phyloP scores from a whole-genome alignment of 169 alveolate species.

The Perkinsus chesapeaki region DNA sequence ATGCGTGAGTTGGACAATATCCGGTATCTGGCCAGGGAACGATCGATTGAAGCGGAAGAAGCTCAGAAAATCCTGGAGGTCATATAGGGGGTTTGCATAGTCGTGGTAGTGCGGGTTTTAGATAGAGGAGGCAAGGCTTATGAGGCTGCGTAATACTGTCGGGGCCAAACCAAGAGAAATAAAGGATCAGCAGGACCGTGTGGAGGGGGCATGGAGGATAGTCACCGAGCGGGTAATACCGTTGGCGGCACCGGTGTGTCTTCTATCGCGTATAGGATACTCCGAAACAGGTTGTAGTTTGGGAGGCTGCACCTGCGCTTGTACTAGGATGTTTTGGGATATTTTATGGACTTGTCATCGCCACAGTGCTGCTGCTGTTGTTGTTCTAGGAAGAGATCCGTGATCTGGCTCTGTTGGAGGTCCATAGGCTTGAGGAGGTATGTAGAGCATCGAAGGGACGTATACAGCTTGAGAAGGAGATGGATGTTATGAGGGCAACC shows the following conservation, averaged over 20 bases:
- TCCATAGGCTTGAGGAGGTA: not conserved
- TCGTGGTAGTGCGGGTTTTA: not conserved
- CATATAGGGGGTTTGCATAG: not conserved
- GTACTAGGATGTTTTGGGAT: no score
- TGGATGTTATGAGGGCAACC: not conserved
- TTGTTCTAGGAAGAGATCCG: not conserved
- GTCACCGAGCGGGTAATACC: not conserved
- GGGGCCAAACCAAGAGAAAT: not conserved
- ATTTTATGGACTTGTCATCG: no score
- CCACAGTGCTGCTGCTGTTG: not conserved
- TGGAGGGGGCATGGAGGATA: not conserved
- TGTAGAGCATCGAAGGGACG: not conserved
- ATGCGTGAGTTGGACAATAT: not conserved
- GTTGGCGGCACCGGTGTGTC: no score
- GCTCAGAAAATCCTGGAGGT: not conserved
- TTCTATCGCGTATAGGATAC: no score
- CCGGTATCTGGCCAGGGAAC: not conserved
- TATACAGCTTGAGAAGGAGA: not conserved
- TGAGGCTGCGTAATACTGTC: not conserved
- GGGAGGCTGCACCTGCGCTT: no score
- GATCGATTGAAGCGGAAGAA: not conserved
- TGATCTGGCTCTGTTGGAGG: not conserved
- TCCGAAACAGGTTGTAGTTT: no score
- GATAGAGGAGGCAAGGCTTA: not conserved
- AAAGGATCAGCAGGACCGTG: not conserved